Conservation (phyloP, 768 basidiomycete species). For the Asterophora parasitica region DNA sequence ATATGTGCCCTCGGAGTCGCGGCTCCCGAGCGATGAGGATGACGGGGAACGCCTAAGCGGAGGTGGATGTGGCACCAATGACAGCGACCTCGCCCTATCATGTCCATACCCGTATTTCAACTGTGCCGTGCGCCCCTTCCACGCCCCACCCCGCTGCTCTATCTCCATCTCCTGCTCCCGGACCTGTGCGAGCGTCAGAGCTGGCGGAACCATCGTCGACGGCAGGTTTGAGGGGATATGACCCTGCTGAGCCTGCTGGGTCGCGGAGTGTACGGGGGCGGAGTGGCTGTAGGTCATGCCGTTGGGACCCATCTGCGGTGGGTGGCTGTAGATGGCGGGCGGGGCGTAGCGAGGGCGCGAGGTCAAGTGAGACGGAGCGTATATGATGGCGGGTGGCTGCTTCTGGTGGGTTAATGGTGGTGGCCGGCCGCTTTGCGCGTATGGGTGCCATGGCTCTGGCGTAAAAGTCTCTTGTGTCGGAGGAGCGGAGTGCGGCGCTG, state of each 20-base stretch:
- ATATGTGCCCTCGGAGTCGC: constrained; percentile 66
- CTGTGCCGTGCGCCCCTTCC: constrained; percentile 17
- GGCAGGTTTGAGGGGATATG: constrained; percentile 23
- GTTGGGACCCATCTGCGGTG: constrained; percentile 47
- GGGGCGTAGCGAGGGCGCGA: constrained; percentile 51
- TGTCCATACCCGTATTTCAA: constrained; percentile 15
- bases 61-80: constrained; percentile 15
- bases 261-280: constrained; percentile 41
- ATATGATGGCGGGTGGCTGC: constrained; percentile 53
- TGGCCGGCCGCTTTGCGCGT: constrained; percentile 19
- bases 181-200: constrained; percentile 29
- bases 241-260: constrained; percentile 21
- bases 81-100: constrained; percentile 22
- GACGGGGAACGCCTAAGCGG: constrained; percentile 25
- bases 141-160: constrained; percentile 8
- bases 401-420: constrained; percentile 29
- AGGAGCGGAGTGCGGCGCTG: neutral
- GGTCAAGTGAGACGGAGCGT: constrained; percentile 47
- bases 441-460: constrained; percentile 33
- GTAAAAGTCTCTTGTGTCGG: constrained; percentile 3
- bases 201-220: constrained; percentile 29
- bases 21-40: constrained; percentile 40
- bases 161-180: constrained; percentile 31
- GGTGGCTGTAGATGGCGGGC: constrained; percentile 54
- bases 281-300: constrained; percentile 69